These are phyloP conservation scores for Saccharomycopsis amapae DNA, from an alignment of 805 yeast species.

Conservation along the genomic window DNA sequence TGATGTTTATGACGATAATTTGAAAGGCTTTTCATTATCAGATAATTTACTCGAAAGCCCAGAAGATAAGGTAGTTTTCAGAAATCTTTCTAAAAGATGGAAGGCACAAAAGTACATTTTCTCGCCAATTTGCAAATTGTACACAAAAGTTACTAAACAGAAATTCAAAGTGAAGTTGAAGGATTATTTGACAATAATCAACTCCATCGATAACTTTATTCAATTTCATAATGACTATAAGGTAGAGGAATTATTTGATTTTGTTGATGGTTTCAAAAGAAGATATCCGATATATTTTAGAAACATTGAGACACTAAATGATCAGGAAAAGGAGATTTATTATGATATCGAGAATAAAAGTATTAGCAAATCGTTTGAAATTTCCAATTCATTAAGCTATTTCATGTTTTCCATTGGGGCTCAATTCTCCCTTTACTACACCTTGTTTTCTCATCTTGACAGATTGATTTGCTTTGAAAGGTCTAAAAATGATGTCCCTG, in stretches of 20 bases:
- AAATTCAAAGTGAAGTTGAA: slow-evolving; percentile 9
- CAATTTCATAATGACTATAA: slow-evolving; percentile 20
- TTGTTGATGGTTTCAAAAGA: slow-evolving; percentile 16
- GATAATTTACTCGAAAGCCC: slow-evolving; percentile 6
- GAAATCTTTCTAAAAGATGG: slow-evolving; percentile 7
- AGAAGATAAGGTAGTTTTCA: slow-evolving; percentile 15
- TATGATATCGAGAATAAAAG: slow-evolving; percentile 10
- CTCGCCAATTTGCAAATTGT: slow-evolving; percentile 10
- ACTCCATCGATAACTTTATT: slow-evolving; percentile 16
- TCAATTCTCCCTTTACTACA: slow-evolving; percentile 18
- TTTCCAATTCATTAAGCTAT: slow-evolving; percentile 23
- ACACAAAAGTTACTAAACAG: slow-evolving; percentile 1
- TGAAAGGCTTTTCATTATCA: not conserved
- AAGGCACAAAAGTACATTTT: slow-evolving; percentile 2
- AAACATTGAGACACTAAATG: slow-evolving; percentile 5
- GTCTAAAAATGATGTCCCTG: slow-evolving; percentile 8
- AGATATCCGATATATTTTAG: slow-evolving; percentile 16
- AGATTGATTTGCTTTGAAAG: slow-evolving; percentile 16
- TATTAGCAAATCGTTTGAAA: slow-evolving; percentile 15
- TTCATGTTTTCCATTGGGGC: slow-evolving; percentile 15
- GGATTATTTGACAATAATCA: slow-evolving; percentile 16
- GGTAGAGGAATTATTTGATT: slow-evolving; percentile 16
- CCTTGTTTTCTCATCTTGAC: slow-evolving; percentile 14
- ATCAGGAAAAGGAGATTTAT: slow-evolving; percentile 8
- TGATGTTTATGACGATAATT: not conserved